Conservation (phyloP, 371 early-diverging fungal species). For the Lichtheimia ramosa region DNA sequence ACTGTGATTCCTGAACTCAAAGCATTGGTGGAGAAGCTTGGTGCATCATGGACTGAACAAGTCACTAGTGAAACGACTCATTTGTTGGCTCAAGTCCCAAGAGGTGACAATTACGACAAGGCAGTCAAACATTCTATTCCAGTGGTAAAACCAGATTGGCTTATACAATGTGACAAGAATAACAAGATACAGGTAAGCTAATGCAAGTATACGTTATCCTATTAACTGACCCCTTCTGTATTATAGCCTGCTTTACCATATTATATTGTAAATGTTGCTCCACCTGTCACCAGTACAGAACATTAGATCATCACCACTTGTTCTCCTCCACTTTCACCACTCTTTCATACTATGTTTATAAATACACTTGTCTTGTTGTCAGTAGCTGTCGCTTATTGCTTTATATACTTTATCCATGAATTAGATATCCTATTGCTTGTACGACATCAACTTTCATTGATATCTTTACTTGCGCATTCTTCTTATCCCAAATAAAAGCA, state of each 20-base stretch:
- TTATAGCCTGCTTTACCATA: constrained; percentile 51
- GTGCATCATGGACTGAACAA: constrained; percentile 84
- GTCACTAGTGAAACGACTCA: constrained; percentile 89
- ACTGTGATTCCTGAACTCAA: constrained; percentile 72
- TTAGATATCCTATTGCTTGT: too few relatives aligned
- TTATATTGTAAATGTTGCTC: constrained; percentile 44
- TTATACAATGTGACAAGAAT: constrained; percentile 87
- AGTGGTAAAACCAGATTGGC: constrained; percentile 91
- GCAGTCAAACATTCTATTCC: constrained; percentile 89
- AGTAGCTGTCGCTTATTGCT: too few relatives aligned
- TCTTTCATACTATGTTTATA: too few relatives aligned
- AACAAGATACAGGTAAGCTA: constrained; percentile 83
- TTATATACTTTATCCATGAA: too few relatives aligned
- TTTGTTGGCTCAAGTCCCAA: constrained; percentile 78
- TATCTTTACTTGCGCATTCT: too few relatives aligned
- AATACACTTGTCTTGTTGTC: too few relatives aligned
- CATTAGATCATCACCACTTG: too few relatives aligned
- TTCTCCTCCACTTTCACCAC: too few relatives aligned
- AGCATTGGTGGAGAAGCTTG: constrained; percentile 76
- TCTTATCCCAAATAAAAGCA: too few relatives aligned
- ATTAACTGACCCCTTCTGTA: background rate
- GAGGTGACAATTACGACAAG: constrained; percentile 82
- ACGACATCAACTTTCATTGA: too few relatives aligned
- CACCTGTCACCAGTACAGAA: background rate
- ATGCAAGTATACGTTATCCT: background rate